phyloP scores from a whole-genome alignment of 2,329 filamentous ascomycete species.

The Ceratocystis albifundus region DNA sequence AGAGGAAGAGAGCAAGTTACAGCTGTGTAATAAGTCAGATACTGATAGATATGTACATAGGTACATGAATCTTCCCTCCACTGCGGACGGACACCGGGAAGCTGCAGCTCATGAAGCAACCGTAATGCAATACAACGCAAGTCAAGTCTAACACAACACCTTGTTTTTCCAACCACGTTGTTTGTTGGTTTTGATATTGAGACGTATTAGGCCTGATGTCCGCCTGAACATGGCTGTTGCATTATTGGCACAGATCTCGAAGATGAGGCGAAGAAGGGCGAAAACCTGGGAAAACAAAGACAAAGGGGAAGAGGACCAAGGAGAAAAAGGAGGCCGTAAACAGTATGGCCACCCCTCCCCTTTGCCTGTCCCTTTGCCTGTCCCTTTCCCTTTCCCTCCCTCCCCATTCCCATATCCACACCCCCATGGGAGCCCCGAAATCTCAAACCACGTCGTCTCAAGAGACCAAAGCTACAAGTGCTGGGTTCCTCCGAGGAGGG shows the following conservation, averaged over 20 bases:
- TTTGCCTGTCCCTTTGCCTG: no score
- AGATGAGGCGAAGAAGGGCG: background rate
- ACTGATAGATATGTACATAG: background rate
- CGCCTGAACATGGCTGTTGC: background rate
- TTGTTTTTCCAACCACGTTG: no score
- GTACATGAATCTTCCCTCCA: background rate
- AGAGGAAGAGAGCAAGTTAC: background rate
- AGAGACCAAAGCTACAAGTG: background rate
- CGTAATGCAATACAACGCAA: background rate
- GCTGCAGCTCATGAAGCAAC: background rate
- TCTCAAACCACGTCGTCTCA: conserved; percentile 11
- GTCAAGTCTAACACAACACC: background rate
- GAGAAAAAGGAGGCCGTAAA: background rate
- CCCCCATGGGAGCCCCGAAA: background rate
- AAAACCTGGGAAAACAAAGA: no score
- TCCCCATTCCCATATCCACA: no score
- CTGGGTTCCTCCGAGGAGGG: background rate
- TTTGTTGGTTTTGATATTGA: background rate
- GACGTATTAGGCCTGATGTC: background rate
- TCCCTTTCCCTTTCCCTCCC: no score
- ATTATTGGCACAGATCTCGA: conserved; percentile 1
- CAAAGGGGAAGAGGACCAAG: background rate
- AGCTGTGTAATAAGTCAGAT: background rate
- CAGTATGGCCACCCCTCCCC: background rate
- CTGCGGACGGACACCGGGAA: background rate